Evolutionary conservation across 352 stramenopile species (phyloP), one percentile per base, ranked within the genome.

Genomic region (Globisporangium parvum): DNA sequence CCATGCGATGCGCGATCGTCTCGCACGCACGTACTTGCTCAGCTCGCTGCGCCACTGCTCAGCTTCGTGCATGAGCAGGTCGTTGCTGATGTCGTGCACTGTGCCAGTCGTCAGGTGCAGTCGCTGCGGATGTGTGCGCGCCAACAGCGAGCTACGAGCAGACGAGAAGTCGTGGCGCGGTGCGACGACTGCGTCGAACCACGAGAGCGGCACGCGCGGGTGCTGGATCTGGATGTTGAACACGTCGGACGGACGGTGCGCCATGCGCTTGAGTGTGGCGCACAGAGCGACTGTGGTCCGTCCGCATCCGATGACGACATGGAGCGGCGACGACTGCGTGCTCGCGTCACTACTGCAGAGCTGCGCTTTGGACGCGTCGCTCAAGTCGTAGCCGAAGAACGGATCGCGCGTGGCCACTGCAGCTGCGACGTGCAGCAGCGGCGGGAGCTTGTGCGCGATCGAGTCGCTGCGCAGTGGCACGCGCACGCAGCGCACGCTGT

Each of bases 161-260:
- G 9, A 35, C 6, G 52, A 9, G 17, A 85, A 75, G 51, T 92
- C 81, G 51, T 92, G 81, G 18, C 62, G 66, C 12, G 81, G 81
- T 15, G 60, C 68, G 10, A 92, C 55, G 2, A 92, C 72, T 4
- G 79, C 80, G 57, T 88, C 67, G 28, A 90, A 90, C 46, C 74
- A 75, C 11, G 51, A 20, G 28, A 92, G 46, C 1, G 66, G 59
- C 31, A 80, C 72, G 11, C 77, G 75, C 18, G 81, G 81, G 47
- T 92, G 81, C 57, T 92, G 77, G 57, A 92, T 86, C 60, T 92
- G 81, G 46, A 92, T 71, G 65, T 82, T 85, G 47, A 82, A 85
- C 15, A 75, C 59, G n/a, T 55, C 37, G 21, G 2, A 12, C n/a
- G 51, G 14, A 11, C 26, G 11, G n/a, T 4, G 2, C 62, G 53